Percentiles rank a stretch among this genome's conserved stretches.
Conservation (phyloP, 2,329 filamentous ascomycete genomes). For the Gaeumannomyces sp. region DNA sequence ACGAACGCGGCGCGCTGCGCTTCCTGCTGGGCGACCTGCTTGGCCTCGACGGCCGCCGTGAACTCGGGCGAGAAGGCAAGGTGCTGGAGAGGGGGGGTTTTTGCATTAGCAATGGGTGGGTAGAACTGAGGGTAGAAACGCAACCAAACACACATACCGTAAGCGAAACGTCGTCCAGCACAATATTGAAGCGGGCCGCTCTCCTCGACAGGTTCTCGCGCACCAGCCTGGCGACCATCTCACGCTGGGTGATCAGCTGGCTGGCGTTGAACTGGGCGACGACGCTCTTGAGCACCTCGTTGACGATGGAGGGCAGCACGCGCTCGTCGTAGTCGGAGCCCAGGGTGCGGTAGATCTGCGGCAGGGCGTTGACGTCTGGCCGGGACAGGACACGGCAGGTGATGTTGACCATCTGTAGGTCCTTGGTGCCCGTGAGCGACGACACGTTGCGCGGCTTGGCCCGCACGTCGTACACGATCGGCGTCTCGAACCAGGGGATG, state of each 20-base stretch:
- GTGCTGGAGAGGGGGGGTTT: conserved; percentile 38
- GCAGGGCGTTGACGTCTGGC: conserved; percentile 79
- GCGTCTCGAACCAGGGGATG: conserved; percentile 96
- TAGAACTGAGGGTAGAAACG: background rate
- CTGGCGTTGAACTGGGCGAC: conserved; percentile 98
- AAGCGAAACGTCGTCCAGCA: conserved; percentile 93
- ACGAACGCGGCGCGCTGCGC: conserved; percentile 95
- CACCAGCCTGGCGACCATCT: conserved; percentile 87
- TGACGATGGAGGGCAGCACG: conserved; percentile 93
- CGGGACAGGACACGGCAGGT: conserved; percentile 97
- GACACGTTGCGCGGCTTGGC: conserved; percentile 95
- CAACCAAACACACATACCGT: conserved; percentile 52
- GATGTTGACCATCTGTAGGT: conserved; percentile 99
- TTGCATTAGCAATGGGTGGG: background rate
- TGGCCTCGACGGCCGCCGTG: conserved; percentile 66
- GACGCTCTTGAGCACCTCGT: conserved; percentile 97
- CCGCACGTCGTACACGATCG: conserved; percentile 94
- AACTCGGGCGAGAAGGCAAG: conserved; percentile 69
- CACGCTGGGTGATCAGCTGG: conserved; percentile 97
- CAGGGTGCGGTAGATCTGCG: conserved; percentile 94
- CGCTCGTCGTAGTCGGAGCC: conserved; percentile 96
- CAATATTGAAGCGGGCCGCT: conserved; percentile 93
- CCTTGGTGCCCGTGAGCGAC: conserved; percentile 96
- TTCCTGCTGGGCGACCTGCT: conserved; percentile 80
- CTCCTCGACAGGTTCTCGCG: conserved; percentile 87